Percentiles rank a stretch among this genome's conserved stretches.
phyloP scores from a whole-genome alignment of 1,284 basidiomycete species.

The Rhizoctonia solani region DNA sequence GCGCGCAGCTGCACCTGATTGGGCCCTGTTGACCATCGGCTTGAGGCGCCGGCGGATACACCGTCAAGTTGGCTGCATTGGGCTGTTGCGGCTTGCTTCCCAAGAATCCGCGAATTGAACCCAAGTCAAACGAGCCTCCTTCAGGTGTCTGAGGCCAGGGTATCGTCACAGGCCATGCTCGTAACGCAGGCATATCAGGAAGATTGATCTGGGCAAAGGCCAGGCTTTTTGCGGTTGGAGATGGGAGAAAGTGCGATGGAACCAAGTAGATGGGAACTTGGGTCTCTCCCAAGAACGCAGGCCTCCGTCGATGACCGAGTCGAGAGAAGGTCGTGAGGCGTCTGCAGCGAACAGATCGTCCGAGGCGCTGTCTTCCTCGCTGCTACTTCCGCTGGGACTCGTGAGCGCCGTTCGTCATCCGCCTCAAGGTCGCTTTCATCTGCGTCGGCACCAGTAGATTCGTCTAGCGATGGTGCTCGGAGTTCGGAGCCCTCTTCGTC shows the following conservation, averaged over 20 bases:
- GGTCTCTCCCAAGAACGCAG: conserved; percentile 33
- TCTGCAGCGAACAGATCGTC: conserved; percentile 27
- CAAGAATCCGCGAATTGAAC: conserved; percentile 44
- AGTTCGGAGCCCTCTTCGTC: conserved; percentile 50
- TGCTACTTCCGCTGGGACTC: conserved; percentile 49
- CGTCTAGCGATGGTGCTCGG: background rate
- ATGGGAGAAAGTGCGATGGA: conserved; percentile 74
- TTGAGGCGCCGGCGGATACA: conserved; percentile 22
- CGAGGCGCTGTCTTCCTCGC: conserved; percentile 44
- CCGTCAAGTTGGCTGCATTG: conserved; percentile 36
- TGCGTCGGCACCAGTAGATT: conserved; percentile 46
- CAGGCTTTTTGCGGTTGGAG: conserved; percentile 62
- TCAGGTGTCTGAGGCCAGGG: conserved; percentile 59
- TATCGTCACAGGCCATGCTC: conserved; percentile 45
- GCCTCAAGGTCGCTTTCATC: conserved; percentile 65
- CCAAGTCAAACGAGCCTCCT: conserved; percentile 46
- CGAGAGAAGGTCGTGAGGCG: conserved; percentile 24
- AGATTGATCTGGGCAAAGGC: conserved; percentile 54
- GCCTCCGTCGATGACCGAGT: conserved; percentile 29
- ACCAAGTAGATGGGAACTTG: conserved; percentile 66
- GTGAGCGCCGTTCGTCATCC: conserved; percentile 45
- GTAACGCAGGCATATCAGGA: conserved; percentile 64
- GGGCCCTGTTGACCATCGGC: conserved; percentile 35
- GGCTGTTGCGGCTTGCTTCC: conserved; percentile 41
- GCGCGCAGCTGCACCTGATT: conserved; percentile 37